Percentiles rank a stretch among this genome's conserved stretches.
Conservation (phyloP, 164 flowering plant species). For the Annona cherimola region DNA sequence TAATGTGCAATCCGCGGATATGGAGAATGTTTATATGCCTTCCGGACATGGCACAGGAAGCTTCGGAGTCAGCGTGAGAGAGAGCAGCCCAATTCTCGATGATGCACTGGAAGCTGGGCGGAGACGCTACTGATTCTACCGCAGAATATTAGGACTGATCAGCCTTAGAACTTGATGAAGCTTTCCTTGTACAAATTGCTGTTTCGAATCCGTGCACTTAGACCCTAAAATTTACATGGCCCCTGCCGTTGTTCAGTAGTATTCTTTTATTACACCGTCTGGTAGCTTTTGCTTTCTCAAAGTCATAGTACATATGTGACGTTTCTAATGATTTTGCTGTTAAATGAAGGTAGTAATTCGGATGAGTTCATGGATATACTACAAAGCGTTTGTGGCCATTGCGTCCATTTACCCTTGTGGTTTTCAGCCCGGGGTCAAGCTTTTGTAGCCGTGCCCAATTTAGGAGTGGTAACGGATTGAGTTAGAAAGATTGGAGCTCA, state of each 20-base stretch:
- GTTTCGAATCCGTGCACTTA: not conserved
- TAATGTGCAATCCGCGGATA: constrained; percentile 23
- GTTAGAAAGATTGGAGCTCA: too few relatives aligned
- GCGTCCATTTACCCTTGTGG: too few relatives aligned
- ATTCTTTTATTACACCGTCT: not conserved
- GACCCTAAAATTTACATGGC: not conserved
- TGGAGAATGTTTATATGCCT: constrained; percentile 27
- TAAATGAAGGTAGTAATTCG: not conserved
- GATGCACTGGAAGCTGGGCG: constrained; percentile 24
- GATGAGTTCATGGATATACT: not conserved
- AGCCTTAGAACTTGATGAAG: not conserved
- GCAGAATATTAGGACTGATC: not conserved
- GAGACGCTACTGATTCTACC: constrained; percentile 3
- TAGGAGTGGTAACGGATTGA: too few relatives aligned
- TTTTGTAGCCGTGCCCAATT: too few relatives aligned
- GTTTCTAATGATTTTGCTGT: not conserved
- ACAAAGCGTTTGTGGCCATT: too few relatives aligned
- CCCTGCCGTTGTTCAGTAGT: not conserved
- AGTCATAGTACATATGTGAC: not conserved
- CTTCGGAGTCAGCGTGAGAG: constrained; percentile 3
- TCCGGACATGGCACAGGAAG: constrained; percentile 11
- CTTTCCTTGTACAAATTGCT: not conserved
- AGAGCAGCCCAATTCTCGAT: constrained; percentile 31
- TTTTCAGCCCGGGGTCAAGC: too few relatives aligned
- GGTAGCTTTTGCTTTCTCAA: not conserved